phyloP scores from a whole-genome alignment of 1,139 yeast genomes.

The Geotrichum armillariae region DNA sequence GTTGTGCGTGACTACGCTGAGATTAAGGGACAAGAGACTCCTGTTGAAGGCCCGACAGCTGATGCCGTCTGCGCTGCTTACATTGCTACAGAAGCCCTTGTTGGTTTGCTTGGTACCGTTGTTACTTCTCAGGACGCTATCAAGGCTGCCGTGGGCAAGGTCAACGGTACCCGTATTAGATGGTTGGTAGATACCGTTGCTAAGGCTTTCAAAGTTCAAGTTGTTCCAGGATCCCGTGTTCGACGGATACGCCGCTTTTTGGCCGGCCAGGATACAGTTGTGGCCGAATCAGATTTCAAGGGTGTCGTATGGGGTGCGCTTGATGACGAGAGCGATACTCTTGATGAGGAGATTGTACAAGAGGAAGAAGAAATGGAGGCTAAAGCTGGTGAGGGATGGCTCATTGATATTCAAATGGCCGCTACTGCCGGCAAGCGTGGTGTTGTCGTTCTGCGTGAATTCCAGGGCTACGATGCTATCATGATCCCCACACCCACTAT shows the following conservation, averaged over 20 bases:
- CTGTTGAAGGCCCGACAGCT: conserved; percentile 79
- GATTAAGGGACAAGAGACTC: conserved; percentile 58
- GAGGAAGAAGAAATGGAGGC: conserved; percentile 24
- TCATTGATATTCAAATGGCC: conserved; percentile 79
- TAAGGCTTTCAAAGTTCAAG: conserved; percentile 71
- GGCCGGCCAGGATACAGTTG: conserved; percentile 92
- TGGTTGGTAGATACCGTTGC: conserved; percentile 80
- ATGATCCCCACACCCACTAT: conserved; percentile 54
- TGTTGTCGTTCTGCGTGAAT: conserved; percentile 31
- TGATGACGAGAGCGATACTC: conserved; percentile 66
- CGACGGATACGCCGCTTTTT: conserved; percentile 89
- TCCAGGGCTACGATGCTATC: conserved; percentile 34
- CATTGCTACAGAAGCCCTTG: conserved; percentile 81
- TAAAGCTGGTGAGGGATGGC: conserved; percentile 80
- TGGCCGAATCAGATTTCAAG: conserved; percentile 87
- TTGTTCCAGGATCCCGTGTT: conserved; percentile 89
- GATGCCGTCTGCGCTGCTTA: conserved; percentile 89
- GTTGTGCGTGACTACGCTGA: conserved; percentile 61
- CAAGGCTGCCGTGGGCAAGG: conserved; percentile 49
- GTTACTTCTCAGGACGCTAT: conserved; percentile 62
- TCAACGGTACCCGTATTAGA: conserved; percentile 72
- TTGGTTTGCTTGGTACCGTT: conserved; percentile 71
- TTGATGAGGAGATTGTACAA: conserved; percentile 35
- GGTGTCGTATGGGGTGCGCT: conserved; percentile 91
- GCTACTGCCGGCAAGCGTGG: conserved; percentile 48